Percentiles rank a stretch among this genome's conserved stretches.
Evolutionary conservation across 2,329 filamentous ascomycete genomes (phyloP).

Genomic region (Fonsecaea monophora): DNA sequence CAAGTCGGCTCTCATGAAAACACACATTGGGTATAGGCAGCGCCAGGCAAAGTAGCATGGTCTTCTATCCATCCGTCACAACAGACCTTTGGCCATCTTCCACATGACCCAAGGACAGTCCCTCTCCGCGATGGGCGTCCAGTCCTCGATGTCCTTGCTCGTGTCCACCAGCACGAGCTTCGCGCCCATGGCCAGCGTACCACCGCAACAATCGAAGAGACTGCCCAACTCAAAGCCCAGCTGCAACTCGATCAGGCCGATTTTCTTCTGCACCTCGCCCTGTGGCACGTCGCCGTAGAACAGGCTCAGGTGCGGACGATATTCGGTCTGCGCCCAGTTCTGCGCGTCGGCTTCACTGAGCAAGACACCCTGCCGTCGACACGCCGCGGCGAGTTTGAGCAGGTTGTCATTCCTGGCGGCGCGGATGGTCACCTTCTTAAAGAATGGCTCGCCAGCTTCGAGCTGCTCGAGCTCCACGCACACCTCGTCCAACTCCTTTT

Average conservation of each 20-base stretch:
- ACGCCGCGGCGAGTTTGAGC: constrained; percentile 27
- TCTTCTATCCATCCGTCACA: constrained; percentile 8
- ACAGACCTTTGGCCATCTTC: constrained; percentile 30
- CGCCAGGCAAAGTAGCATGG: no score
- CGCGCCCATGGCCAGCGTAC: constrained; percentile 29
- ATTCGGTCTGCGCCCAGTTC: constrained; percentile 33
- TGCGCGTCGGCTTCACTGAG: constrained; percentile 21
- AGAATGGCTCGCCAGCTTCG: constrained; percentile 31
- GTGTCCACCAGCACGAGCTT: constrained; percentile 35
- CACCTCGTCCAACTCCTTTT: constrained; percentile 27
- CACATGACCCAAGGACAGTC: constrained; percentile 31
- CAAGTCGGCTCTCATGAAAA: no score
- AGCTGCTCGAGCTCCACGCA: constrained; percentile 30
- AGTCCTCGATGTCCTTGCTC: constrained; percentile 23
- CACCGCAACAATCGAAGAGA: constrained; percentile 36
- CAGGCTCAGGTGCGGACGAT: constrained; percentile 32
- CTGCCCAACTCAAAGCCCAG: constrained; percentile 32
- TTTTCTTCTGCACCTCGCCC: constrained; percentile 32
- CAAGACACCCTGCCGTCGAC: constrained; percentile 18
- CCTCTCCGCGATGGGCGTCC: constrained; percentile 27
- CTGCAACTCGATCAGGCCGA: constrained; percentile 33
- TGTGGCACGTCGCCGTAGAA: constrained; percentile 33
- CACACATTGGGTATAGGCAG: no score
- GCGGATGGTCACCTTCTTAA: constrained; percentile 32
- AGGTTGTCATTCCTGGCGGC: constrained; percentile 29